phyloP scores from a whole-genome alignment of 2,329 filamentous ascomycete genomes.

The Aureobasidium sp. region DNA sequence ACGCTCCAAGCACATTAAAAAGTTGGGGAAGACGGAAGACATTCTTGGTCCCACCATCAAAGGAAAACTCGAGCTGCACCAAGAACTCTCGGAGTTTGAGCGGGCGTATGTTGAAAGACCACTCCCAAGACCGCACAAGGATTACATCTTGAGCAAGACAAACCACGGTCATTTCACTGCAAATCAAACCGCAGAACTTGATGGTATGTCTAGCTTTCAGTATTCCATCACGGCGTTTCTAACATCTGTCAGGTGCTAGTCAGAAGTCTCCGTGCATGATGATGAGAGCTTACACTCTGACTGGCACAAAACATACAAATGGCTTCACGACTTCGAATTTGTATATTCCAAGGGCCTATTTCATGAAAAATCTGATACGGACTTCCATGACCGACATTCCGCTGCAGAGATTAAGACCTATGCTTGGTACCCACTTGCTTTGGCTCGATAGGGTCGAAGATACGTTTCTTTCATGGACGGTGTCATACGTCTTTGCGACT shows the following conservation, averaged over 20 bases:
- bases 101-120: background rate
- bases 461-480: background rate
- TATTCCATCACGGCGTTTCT: background rate
- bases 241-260: background rate
- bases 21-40: background rate
- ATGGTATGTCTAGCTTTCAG: background rate
- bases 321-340: background rate
- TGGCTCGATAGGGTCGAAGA: conserved; percentile 1
- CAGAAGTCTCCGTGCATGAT: background rate
- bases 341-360: background rate
- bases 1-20: background rate
- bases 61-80: background rate
- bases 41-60: background rate
- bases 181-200: background rate
- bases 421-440: background rate
- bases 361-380: background rate
- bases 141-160: background rate
- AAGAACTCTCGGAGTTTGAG: background rate
- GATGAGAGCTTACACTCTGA: background rate
- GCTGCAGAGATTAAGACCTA: background rate
- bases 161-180: background rate
- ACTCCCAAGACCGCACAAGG: background rate
- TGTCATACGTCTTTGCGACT: background rate
- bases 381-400: background rate
- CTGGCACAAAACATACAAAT: background rate